Evolutionary conservation across 164 flowering plant genomes (phyloP), one percentile per base, ranked within the genome.

Genomic region (Umbilicus rupestris): DNA sequence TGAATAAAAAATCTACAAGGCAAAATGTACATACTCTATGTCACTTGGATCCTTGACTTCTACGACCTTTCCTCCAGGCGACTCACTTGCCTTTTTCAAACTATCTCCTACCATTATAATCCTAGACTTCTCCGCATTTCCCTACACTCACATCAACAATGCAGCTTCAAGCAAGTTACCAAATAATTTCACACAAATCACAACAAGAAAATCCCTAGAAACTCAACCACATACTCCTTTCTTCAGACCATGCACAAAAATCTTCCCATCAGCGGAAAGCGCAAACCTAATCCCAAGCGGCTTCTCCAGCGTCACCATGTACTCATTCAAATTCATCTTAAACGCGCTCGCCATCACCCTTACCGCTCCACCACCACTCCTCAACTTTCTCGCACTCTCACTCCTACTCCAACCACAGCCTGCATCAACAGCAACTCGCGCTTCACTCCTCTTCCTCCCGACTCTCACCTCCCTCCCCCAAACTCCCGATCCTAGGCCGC

Each of bases 101-200:
- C 89, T 76, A 52, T 92, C 98, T 3, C 98, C 98, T 1, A 92
- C 92, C 96, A 92, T 84, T 39, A 92, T 76, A 70, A 92, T 90
- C 71, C 96, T 88, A 28, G 96, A 85, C 75, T 80, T 90, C 84
- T 92, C 98, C 0, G 92, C 98, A 83, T 92, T 88, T 11, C 98
- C 89, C 98, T 92, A 45, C 63, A 65, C 62, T 68, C 47, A 39
- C 35, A 20, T 17, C 1, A 20, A 68, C n/a, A 39, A 30, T 24
- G 17, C 39, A 22, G 47, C 24, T 15, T 58, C 28, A 37, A 62
- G 3, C 65, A 62, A 52, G 11, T 24, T 4, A 24, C 1, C 16
- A 52, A 24, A 22, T 55, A 46, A 66, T 11, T 17, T 17, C 20
- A 1, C 7, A n/a, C n/a, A n/a, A n/a, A n/a, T n/a, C 57, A 12